Base-by-base conservation (phyloP, 2,329 filamentous ascomycete genomes). In the Fusarium sp. region DNA sequence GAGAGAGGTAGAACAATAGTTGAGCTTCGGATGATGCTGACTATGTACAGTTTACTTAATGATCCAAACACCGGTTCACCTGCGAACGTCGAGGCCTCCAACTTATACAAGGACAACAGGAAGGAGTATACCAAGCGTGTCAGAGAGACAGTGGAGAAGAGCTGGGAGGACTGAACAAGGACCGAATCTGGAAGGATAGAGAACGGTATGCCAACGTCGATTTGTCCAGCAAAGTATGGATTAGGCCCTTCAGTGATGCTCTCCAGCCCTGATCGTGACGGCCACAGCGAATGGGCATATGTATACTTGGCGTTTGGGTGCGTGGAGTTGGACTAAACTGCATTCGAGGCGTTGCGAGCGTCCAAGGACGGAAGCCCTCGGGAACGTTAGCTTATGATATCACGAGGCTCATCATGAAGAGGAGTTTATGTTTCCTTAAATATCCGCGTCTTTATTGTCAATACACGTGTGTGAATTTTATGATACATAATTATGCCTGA, bases 41-140 rank as follows among this genome's bases (percentile, higher is more conserved):
- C 62, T 38, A 52, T 43, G 28, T 22, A 51, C 57, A 98, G 95
- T 88, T 83, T 99, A 44, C 87, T 99, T 15, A 98, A 99, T 81
- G 96, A 99, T 74, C 96, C 96, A 2, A 99, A 99, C 80, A 99
- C 96, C n/a, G 96, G 94, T 61, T 97, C 94, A 2, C 96, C 96
- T 1, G 96, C 96, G 58, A 99, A 99, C 76, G 96, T 98, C 74
- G 96, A 99, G 82, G 96, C 96, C 2, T 97, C 94, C 56, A 99
- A 98, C 78, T 86, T 98, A 10, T 99, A 98, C 86, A 98, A 98
- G 80, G 96, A 99, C 78, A 98, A 98, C 81, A 89, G 95, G 68
- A 94, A 95, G 79, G 96, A 99, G 78, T 99, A 99, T 78, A 93
- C 91, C 26, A 99, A 99, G 85, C 87, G 95, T 18, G 96, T 99